These are phyloP conservation scores for Fusarium coffeatum DNA, from an alignment of 2,329 filamentous ascomycete species.

Conservation along the genomic window DNA sequence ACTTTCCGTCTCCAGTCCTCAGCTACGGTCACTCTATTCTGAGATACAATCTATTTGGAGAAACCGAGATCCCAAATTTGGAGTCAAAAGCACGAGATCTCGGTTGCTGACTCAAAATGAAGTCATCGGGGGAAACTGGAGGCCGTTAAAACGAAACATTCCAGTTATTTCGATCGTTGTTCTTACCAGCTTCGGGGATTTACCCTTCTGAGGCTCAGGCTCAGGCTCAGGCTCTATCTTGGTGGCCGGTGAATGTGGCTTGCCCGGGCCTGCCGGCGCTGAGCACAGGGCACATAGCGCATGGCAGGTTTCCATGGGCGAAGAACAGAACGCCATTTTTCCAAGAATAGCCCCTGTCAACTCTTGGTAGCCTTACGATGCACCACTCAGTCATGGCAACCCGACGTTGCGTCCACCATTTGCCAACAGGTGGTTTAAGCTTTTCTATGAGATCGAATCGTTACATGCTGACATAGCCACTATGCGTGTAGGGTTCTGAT, in stretches of 20 bases:
- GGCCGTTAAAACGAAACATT: constrained; percentile 22
- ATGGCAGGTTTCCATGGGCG: constrained; percentile 8
- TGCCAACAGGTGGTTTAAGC: constrained; percentile 30
- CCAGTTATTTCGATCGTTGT: constrained; percentile 27
- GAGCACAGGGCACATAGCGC: constrained; percentile 32
- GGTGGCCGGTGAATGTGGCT: constrained; percentile 30
- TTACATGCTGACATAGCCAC: constrained; percentile 38
- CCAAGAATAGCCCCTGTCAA: constrained; percentile 45
- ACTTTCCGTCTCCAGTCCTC: constrained; percentile 17
- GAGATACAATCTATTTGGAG: constrained; percentile 34
- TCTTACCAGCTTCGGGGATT: constrained; percentile 32
- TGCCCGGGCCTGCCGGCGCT: constrained; percentile 39
- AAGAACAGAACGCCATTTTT: constrained; percentile 37
- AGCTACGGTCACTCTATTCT: constrained; percentile 17
- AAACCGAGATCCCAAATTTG: constrained; percentile 15
- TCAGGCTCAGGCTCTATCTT: constrained; percentile 27
- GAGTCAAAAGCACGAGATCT: constrained; percentile 3
- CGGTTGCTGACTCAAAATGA: constrained; percentile 28
- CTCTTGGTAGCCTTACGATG: constrained; percentile 20
- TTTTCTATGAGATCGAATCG: constrained; percentile 40
- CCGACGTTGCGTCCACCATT: constrained; percentile 31
- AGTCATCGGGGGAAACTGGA: constrained; percentile 32
- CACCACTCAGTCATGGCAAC: constrained; percentile 8
- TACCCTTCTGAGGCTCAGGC: constrained; percentile 21
- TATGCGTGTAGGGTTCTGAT: constrained; percentile 20